Base-by-base conservation (phyloP, 208 protist species). In the Naegleria lovaniensis region DNA sequence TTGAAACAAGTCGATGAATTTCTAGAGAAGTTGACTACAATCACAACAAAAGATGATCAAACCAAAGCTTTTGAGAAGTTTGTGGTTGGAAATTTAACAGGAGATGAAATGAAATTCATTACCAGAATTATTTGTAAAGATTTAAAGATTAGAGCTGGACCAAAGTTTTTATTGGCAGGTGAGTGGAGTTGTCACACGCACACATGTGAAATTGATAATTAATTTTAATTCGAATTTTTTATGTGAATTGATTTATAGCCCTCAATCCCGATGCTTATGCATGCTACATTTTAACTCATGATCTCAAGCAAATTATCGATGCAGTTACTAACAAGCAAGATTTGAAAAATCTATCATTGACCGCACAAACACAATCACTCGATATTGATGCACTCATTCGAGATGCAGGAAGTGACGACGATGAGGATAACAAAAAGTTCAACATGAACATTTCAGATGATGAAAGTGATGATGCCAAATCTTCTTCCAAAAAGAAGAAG, bases 41-140 rank as follows among this genome's bases (percentile, higher is more conserved):
- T 91, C 0, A 91, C 91, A 22, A 95, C 93, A 79, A 89, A 91
- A 33, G 91, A 93, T 19, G 92, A 94, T 40, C 92, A 94, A 87
- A 79, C 86, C 16, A 40, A 55, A 4, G 83, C 58, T 1, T 91
- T 93, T 16, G 40, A 76, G 36, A 91, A 92, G 51, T 41, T 93
- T 11, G 83, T 90, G 16, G 36, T 58, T 43, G 88, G 40, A 38
- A 94, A 89, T 9, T n/a, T 67, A 29, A 89, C 85, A 16, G 85
- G 48, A 41, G 36, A 89, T 38, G 85, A 89, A 33, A n/a, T 89
- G n/a, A 89, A 89, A 29, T 89, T 67, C 67, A 38, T 89, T 9
- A 25, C 11, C 29, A 89, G 85, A 67, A 39, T 52, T 25, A 89
- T 89, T 89, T 36, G 29, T 67, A 40, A 40, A 22, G 85, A 89